Evolutionary conservation across 148 eudicot genomes (phyloP).

Genomic region (Rhododendron mucronatum): DNA sequence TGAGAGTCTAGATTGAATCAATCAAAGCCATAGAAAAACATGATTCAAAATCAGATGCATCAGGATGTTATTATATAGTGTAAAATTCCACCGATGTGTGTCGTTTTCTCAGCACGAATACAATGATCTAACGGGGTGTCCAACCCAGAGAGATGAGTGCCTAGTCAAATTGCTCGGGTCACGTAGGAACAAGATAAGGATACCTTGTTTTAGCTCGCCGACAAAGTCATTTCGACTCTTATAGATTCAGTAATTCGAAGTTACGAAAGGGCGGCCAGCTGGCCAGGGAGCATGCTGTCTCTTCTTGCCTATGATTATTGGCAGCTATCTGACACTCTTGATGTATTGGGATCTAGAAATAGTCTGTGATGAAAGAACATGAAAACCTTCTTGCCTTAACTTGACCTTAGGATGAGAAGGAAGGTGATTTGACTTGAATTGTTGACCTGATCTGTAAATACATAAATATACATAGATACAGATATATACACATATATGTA

Average conservation of each 20-base stretch:
- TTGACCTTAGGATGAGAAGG: not conserved
- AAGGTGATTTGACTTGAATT: not conserved
- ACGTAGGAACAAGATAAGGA: not conserved
- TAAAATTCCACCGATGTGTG: not conserved
- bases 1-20: not conserved
- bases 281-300: not conserved
- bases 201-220: not conserved
- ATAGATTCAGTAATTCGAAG: not conserved
- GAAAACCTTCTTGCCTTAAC: not conserved
- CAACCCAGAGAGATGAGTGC: not conserved
- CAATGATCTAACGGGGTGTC: not conserved
- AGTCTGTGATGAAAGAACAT: not conserved
- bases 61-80: not conserved
- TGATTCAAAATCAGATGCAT: not conserved
- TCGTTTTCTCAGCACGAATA: not conserved
- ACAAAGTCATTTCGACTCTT: not conserved
- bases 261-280: not conserved
- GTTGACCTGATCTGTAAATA: not conserved
- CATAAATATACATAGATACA: not conserved
- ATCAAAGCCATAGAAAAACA: not conserved
- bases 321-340: not conserved
- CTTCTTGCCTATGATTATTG: not conserved
- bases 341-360: not conserved
- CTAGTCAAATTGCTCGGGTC: not conserved
- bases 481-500: not conserved